Evolutionary conservation across 2,329 filamentous ascomycete species (phyloP).

Genomic region (Fonsecaea pugnacius): DNA sequence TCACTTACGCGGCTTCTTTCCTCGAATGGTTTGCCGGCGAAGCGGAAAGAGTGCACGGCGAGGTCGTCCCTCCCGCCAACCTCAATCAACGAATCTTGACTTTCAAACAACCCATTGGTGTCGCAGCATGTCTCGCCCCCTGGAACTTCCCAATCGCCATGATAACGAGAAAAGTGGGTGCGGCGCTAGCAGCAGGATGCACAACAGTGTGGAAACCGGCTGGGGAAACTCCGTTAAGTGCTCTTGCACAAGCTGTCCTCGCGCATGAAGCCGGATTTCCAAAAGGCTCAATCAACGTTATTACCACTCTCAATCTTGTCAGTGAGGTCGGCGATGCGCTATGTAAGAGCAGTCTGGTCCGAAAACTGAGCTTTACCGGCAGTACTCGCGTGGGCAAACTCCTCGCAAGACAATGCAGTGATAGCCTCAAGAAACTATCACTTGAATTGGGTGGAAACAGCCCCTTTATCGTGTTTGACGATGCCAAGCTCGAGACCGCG

Average conservation of each 20-base stretch:
- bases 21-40: slow-evolving; percentile 60
- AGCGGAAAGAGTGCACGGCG: slow-evolving; percentile 55
- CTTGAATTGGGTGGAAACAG: slow-evolving; percentile 53
- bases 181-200: slow-evolving; percentile 47
- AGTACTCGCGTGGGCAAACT: slow-evolving; percentile 44
- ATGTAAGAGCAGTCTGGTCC: slow-evolving; percentile 40
- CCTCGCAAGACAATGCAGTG: slow-evolving; percentile 42
- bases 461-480: slow-evolving; percentile 49
- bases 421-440: slow-evolving; percentile 49
- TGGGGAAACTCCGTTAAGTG: slow-evolving; percentile 44
- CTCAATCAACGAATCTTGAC: slow-evolving; percentile 77
- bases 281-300: slow-evolving; percentile 43
- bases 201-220: slow-evolving; percentile 47
- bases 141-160: slow-evolving; percentile 87
- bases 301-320: slow-evolving; percentile 70
- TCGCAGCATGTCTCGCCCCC: slow-evolving; percentile 81
- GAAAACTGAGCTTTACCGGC: slow-evolving; percentile 42
- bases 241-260: slow-evolving; percentile 41
- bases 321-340: slow-evolving; percentile 66
- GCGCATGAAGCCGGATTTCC: slow-evolving; percentile 45
- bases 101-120: slow-evolving; percentile 80
- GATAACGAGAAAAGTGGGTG: slow-evolving; percentile 54
- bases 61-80: slow-evolving; percentile 63
- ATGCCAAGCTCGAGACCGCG: slow-evolving; percentile 46
- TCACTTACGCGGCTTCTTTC: slow-evolving; percentile 55